Percentiles rank a stretch among this genome's conserved stretches.
Evolutionary conservation across 2,329 filamentous ascomycete genomes (phyloP).

Genomic region (Paraconiothyrium brasiliense): DNA sequence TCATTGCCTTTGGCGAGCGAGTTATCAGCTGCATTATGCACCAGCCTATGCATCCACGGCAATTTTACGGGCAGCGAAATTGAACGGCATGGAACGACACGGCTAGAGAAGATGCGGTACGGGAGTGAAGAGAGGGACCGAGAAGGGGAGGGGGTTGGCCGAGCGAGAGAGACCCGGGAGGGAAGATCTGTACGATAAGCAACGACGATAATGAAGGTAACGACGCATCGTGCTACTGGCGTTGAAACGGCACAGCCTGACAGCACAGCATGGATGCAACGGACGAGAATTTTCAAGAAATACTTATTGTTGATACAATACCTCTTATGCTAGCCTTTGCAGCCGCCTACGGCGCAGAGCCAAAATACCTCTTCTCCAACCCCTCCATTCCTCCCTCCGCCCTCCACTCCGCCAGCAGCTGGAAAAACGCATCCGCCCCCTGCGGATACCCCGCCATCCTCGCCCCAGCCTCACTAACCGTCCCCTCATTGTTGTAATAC

Average conservation of each 20-base stretch:
- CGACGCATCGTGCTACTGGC: too few relatives aligned
- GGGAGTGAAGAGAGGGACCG: not conserved
- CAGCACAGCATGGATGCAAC: too few relatives aligned
- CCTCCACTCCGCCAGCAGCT: conserved; percentile 46
- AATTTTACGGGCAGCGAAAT: not conserved
- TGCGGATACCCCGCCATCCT: conserved; percentile 40
- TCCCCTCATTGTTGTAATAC: conserved; percentile 31
- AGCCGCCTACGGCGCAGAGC: not conserved
- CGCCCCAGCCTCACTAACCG: conserved; percentile 24
- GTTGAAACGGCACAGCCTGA: too few relatives aligned
- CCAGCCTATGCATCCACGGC: conserved; percentile 9
- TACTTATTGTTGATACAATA: too few relatives aligned
- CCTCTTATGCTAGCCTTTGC: too few relatives aligned
- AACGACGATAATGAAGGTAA: too few relatives aligned
- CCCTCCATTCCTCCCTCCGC: conserved; percentile 40
- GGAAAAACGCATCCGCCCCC: conserved; percentile 44
- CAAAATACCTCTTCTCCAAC: conserved; percentile 29
- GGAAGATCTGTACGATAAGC: not conserved
- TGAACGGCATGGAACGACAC: not conserved
- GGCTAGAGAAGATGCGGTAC: not conserved
- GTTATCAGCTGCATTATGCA: conserved; percentile 18
- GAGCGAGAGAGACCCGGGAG: not conserved
- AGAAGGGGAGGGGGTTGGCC: not conserved
- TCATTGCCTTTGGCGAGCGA: conserved; percentile 17
- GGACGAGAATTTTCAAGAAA: too few relatives aligned